Conservation (phyloP, 225 moss, liverwort and hornwort genomes). For the Straminergon stramineum region DNA sequence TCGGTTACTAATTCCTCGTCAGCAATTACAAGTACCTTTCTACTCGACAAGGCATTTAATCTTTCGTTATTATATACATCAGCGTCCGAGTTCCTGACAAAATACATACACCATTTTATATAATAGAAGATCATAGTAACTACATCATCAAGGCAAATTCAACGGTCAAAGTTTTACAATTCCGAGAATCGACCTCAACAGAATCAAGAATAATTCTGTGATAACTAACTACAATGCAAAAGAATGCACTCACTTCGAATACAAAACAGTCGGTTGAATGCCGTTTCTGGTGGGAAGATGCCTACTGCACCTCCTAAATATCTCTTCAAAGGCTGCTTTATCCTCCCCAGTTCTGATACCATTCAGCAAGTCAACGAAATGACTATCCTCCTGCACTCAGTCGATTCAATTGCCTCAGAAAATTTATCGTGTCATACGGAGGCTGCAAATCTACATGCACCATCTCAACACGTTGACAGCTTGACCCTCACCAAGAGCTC, state of each 20-base stretch:
- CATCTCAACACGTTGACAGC: not conserved
- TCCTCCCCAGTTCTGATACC: slow-evolving; percentile 66
- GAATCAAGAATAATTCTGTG: not conserved
- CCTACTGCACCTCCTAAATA: slow-evolving; percentile 43
- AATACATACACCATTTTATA: not conserved
- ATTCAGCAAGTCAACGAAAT: slow-evolving; percentile 60
- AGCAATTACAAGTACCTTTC: slow-evolving; percentile 28
- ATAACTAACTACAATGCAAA: not conserved
- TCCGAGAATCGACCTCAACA: not conserved
- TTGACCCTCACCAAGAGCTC: not conserved
- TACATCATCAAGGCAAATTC: not conserved
- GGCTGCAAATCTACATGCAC: not conserved
- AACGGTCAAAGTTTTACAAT: not conserved
- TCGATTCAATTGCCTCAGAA: not conserved
- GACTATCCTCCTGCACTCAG: slow-evolving; percentile 37
- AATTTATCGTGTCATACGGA: not conserved
- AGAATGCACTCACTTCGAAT: slow-evolving; percentile 32
- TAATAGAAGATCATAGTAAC: not conserved
- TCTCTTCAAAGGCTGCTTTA: slow-evolving; percentile 45
- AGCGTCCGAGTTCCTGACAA: slow-evolving; percentile 55
- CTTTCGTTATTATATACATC: slow-evolving; percentile 41
- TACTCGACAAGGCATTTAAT: slow-evolving; percentile 32
- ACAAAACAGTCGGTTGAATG: slow-evolving; percentile 55
- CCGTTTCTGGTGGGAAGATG: slow-evolving; percentile 36
- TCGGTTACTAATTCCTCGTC: slow-evolving; percentile 22